These are phyloP conservation scores for Suillus plorans DNA, from an alignment of 768 basidiomycete species.

Conservation along the genomic window DNA sequence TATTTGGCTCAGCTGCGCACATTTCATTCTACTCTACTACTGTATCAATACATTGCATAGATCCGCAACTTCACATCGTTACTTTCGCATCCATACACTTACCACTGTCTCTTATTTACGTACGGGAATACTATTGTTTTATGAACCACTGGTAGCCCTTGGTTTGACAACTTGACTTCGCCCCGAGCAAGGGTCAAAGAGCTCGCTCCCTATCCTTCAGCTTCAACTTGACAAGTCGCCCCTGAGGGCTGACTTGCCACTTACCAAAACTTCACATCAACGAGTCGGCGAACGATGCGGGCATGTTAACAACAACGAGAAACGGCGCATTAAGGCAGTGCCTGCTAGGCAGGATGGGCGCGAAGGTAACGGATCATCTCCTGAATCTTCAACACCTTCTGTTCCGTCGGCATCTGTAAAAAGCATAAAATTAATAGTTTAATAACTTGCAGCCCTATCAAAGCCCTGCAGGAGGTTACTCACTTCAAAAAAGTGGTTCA, in stretches of 20 bases:
- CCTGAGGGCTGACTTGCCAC: background rate
- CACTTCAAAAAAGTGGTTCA: conserved; percentile 56
- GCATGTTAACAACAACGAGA: background rate
- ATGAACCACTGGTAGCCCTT: background rate
- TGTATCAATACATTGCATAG: conserved; percentile 5
- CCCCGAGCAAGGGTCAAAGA: too few relatives aligned
- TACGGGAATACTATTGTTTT: conserved; percentile 4
- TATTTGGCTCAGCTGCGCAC: conserved; percentile 10
- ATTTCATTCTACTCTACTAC: conserved; percentile 14
- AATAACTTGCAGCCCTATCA: background rate
- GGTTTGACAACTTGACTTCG: background rate
- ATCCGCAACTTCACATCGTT: conserved; percentile 2
- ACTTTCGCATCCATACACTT: background rate
- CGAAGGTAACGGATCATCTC: conserved; percentile 45
- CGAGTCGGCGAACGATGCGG: background rate
- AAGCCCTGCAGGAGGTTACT: conserved; percentile 7
- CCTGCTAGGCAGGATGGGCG: conserved; percentile 10
- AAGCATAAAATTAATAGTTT: background rate
- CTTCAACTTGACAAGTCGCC: background rate
- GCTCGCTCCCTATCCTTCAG: background rate
- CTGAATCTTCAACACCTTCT: conserved; percentile 52
- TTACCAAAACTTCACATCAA: background rate
- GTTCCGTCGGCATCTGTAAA: conserved; percentile 53
- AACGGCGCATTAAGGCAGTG: background rate
- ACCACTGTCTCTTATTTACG: background rate